phyloP scores from a whole-genome alignment of 129 eudicot genomes.

The Rutidosis leptorrhynchoides region DNA sequence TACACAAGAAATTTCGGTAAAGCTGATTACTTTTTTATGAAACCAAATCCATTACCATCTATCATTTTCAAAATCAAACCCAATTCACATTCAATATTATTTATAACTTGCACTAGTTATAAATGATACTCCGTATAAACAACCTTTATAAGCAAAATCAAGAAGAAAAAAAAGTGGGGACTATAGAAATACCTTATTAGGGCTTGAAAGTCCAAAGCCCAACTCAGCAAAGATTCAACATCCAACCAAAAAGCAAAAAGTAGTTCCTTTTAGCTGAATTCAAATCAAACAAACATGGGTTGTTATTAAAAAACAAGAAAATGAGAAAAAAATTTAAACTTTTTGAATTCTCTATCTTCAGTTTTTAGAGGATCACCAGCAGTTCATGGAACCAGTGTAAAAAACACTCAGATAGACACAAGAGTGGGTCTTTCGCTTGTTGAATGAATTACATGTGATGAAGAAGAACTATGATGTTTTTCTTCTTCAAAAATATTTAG shows the following conservation, averaged over 20 bases:
- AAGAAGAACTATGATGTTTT: conserved; percentile 2
- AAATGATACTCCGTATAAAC: neutral
- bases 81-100: conserved; percentile 13
- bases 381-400: conserved; percentile 22
- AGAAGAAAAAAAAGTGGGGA: conserved; percentile 1
- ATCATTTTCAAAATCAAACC: neutral
- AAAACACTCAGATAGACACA: conserved; percentile 17
- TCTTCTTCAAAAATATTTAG: neutral
- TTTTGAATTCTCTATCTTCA: conserved; percentile 9
- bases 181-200: conserved; percentile 22
- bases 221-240: conserved; percentile 18
- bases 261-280: conserved; percentile 23
- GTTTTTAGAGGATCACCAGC: conserved; percentile 12
- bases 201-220: conserved; percentile 20
- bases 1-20: too few relatives aligned
- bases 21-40: too few relatives aligned
- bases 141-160: conserved; percentile 20
- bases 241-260: conserved; percentile 26
- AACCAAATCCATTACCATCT: conserved; percentile 9
- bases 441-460: conserved; percentile 10
- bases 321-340: neutral
- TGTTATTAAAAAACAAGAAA: neutral
- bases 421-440: conserved; percentile 17
- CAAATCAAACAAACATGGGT: conserved; percentile 16
- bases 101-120: conserved; percentile 12